These are phyloP conservation scores for Penicillium olsonii DNA, from an alignment of 2,329 filamentous ascomycete genomes.

Conservation along the genomic window DNA sequence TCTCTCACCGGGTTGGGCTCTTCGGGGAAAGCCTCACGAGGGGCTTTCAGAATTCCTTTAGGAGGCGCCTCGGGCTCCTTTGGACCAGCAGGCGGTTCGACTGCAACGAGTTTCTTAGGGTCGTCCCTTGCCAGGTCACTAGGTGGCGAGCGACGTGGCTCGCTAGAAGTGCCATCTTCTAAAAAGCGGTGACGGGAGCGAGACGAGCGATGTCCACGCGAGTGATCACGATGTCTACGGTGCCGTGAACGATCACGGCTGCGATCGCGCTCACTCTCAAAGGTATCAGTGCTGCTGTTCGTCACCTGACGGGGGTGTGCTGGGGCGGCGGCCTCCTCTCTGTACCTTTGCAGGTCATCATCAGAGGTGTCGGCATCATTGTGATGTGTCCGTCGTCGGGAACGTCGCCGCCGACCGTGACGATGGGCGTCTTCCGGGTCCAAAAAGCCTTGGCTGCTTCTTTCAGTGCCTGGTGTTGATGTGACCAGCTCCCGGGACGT, in stretches of 20 bases:
- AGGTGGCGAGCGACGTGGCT: constrained; percentile 20
- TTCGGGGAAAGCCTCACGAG: constrained; percentile 81
- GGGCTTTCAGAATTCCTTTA: constrained; percentile 83
- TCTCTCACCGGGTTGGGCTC: constrained; percentile 80
- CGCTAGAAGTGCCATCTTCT: constrained; percentile 18
- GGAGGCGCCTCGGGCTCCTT: constrained; percentile 66
- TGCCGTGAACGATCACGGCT: constrained; percentile 10
- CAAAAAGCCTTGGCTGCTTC: constrained; percentile 9
- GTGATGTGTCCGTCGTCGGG: constrained; percentile 24
- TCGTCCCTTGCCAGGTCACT: constrained; percentile 22
- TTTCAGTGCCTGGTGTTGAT: constrained; percentile 11
- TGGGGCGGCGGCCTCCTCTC: constrained; percentile 24
- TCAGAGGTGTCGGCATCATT: constrained; percentile 36
- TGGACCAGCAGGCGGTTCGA: constrained; percentile 22
- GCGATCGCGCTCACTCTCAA: constrained; percentile 23
- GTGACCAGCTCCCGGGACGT: constrained; percentile 17
- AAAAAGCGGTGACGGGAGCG: constrained; percentile 24
- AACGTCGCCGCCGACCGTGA: constrained; percentile 26
- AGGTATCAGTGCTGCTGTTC: constrained; percentile 30
- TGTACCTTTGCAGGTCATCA: constrained; percentile 34
- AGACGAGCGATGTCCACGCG: constrained; percentile 24
- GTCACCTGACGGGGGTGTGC: constrained; percentile 22
- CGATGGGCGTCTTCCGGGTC: constrained; percentile 16
- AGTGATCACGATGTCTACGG: constrained; percentile 21
- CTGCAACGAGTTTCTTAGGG: constrained; percentile 27